Evolutionary conservation across 1,284 basidiomycete species (phyloP).

Genomic region (Wallemia ichthyophaga): DNA sequence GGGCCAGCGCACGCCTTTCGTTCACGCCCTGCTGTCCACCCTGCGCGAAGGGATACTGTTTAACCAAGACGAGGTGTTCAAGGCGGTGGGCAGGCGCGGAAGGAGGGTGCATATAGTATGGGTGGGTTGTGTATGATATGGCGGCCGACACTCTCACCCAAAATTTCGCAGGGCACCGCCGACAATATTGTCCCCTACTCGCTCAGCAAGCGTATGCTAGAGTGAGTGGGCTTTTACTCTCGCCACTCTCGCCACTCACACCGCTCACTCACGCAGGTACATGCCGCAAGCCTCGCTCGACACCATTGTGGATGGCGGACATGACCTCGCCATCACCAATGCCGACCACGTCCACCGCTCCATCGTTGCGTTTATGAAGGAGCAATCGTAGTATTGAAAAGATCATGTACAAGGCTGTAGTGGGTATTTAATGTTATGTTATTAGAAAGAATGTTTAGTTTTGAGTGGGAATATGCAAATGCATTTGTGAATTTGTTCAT

Average conservation of each 20-base stretch:
- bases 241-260: neutral
- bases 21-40: conserved; percentile 36
- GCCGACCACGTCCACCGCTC: neutral
- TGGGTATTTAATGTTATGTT: too few species aligned
- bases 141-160: conserved; percentile 1
- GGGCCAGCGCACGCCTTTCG: conserved; percentile 37
- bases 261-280: conserved; percentile 8
- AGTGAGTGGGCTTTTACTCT: conserved; percentile 6
- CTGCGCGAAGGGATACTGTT: conserved; percentile 38
- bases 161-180: conserved; percentile 25
- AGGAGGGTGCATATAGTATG: conserved; percentile 30
- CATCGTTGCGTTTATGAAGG: neutral
- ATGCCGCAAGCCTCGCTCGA: conserved; percentile 26
- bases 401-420: too few species aligned
- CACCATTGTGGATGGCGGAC: conserved; percentile 27
- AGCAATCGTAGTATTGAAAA: too few species aligned
- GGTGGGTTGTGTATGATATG: conserved; percentile 17
- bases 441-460: neutral
- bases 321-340: conserved; percentile 20
- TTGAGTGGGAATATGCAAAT: too few species aligned
- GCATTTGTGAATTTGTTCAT: too few species aligned
- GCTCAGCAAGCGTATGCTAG: conserved; percentile 25
- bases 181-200: conserved; percentile 32
- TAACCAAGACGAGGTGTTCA: conserved; percentile 25
- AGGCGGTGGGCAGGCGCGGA: conserved; percentile 16